phyloP scores from a whole-genome alignment of 1,284 basidiomycete genomes.

The Fomitiporia mediterranea region DNA sequence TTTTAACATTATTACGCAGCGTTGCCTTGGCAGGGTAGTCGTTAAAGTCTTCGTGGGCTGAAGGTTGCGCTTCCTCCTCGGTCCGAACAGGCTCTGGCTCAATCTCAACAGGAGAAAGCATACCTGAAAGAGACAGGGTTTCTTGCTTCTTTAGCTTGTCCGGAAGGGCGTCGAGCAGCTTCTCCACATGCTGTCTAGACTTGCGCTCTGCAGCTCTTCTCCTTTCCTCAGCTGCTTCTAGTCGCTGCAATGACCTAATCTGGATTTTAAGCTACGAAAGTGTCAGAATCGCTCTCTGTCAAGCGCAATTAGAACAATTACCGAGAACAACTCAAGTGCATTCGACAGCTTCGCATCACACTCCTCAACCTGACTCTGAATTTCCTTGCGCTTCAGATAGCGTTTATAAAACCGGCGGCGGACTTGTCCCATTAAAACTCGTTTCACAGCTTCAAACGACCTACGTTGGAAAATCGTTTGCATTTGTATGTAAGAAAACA shows the following conservation, averaged over 20 bases:
- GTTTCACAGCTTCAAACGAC: slow-evolving; percentile 41
- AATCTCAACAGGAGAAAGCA: slow-evolving; percentile 29
- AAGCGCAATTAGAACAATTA: slow-evolving; percentile 30
- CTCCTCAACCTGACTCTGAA: slow-evolving; percentile 45
- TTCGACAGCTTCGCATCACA: slow-evolving; percentile 53
- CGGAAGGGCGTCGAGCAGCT: slow-evolving; percentile 22
- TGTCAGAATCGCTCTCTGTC: background rate
- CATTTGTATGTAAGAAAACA: slow-evolving; percentile 3
- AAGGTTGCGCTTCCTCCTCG: background rate
- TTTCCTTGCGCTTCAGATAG: slow-evolving; percentile 72
- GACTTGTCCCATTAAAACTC: slow-evolving; percentile 53
- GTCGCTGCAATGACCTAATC: slow-evolving; percentile 53
- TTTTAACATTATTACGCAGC: background rate
- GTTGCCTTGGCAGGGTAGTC: background rate
- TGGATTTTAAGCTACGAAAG: slow-evolving; percentile 30
- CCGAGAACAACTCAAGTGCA: slow-evolving; percentile 50
- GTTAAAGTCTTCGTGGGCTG: background rate
- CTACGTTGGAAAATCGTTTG: slow-evolving; percentile 27
- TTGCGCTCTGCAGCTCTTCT: slow-evolving; percentile 20
- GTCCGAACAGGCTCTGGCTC: background rate
- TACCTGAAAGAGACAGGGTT: background rate
- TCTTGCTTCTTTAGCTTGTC: slow-evolving; percentile 24
- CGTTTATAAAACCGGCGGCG: slow-evolving; percentile 71
- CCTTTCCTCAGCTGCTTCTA: slow-evolving; percentile 33
- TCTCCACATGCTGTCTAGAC: slow-evolving; percentile 24